Percentiles rank a stretch among this genome's conserved stretches.
phyloP scores from a whole-genome alignment of 2,329 filamentous ascomycete species.

The Cordyceps farinosa region DNA sequence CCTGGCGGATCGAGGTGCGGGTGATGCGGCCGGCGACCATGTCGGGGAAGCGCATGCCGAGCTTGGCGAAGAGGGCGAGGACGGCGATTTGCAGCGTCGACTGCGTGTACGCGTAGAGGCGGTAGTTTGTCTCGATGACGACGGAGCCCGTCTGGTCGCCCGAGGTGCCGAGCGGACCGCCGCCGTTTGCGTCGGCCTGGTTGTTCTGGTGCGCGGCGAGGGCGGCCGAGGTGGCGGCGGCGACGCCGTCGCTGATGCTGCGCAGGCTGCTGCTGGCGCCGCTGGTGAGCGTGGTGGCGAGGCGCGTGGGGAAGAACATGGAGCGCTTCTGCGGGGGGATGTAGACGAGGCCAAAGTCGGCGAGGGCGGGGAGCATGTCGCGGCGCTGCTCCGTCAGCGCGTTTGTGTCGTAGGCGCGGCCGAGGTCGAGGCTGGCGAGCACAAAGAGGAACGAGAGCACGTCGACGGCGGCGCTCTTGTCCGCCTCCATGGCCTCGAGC shows the following conservation, averaged over 20 bases:
- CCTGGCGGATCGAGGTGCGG: constrained; percentile 80
- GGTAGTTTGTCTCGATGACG: constrained; percentile 97
- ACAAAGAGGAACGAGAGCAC: constrained; percentile 96
- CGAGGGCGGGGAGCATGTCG: constrained; percentile 85
- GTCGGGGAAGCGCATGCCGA: constrained; percentile 89
- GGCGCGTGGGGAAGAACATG: constrained; percentile 83
- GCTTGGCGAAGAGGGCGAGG: constrained; percentile 80
- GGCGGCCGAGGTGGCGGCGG: constrained; percentile 56
- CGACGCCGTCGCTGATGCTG: constrained; percentile 64
- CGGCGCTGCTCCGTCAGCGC: constrained; percentile 77
- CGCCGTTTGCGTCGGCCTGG: constrained; percentile 27
- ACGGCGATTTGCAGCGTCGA: constrained; percentile 94
- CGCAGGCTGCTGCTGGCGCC: constrained; percentile 70
- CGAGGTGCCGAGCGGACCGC: constrained; percentile 32
- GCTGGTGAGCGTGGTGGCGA: constrained; percentile 89
- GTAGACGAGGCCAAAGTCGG: constrained; percentile 91
- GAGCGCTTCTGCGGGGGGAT: constrained; percentile 54
- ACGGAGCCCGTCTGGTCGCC: constrained; percentile 70
- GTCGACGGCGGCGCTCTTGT: constrained; percentile 67
- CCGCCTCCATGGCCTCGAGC: constrained; percentile 72
- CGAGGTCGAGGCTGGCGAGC: constrained; percentile 87
- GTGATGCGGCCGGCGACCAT: constrained; percentile 87
- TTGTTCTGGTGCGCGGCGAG: constrained; percentile 35
- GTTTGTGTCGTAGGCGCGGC: constrained; percentile 82
- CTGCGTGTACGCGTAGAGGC: constrained; percentile 93